These are phyloP conservation scores for Melanogaster broomeanus DNA, from an alignment of 768 basidiomycete species.

Conservation along the genomic window DNA sequence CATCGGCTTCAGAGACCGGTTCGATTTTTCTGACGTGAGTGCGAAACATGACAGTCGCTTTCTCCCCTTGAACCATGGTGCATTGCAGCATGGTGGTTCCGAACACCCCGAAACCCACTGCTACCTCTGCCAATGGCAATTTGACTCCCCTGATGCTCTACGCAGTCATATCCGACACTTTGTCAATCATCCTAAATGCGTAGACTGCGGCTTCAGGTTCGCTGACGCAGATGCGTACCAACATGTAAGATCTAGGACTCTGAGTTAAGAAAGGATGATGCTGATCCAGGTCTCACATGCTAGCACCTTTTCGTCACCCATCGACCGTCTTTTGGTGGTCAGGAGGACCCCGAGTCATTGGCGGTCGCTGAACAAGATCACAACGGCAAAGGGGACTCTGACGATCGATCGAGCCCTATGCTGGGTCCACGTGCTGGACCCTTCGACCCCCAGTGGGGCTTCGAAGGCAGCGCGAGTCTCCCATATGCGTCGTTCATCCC, in stretches of 20 bases:
- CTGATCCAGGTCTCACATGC: background rate
- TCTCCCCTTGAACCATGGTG: conserved; percentile 12
- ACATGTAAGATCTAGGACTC: conserved; percentile 29
- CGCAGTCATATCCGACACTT: conserved; percentile 45
- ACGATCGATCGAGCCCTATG: conserved; percentile 7
- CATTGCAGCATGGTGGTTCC: conserved; percentile 29
- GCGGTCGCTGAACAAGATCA: background rate
- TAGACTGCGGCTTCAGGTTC: conserved; percentile 44
- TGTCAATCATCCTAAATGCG: conserved; percentile 46
- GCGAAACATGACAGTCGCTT: background rate
- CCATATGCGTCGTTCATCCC: conserved; percentile 31
- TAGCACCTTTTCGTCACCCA: conserved; percentile 33
- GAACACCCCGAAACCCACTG: conserved; percentile 36
- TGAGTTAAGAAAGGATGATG: background rate
- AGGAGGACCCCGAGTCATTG: background rate
- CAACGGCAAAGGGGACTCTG: background rate
- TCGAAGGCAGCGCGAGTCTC: conserved; percentile 15
- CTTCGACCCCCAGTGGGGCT: conserved; percentile 25
- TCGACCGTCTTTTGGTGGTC: conserved; percentile 18
- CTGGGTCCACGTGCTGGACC: conserved; percentile 7
- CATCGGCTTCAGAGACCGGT: conserved; percentile 27
- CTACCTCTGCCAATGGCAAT: conserved; percentile 39
- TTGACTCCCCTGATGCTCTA: conserved; percentile 37
- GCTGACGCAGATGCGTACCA: conserved; percentile 37
- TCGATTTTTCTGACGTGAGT: conserved; percentile 30